These are phyloP conservation scores for Kockovaella imperatae DNA, from an alignment of 768 basidiomycete species.

Conservation along the genomic window DNA sequence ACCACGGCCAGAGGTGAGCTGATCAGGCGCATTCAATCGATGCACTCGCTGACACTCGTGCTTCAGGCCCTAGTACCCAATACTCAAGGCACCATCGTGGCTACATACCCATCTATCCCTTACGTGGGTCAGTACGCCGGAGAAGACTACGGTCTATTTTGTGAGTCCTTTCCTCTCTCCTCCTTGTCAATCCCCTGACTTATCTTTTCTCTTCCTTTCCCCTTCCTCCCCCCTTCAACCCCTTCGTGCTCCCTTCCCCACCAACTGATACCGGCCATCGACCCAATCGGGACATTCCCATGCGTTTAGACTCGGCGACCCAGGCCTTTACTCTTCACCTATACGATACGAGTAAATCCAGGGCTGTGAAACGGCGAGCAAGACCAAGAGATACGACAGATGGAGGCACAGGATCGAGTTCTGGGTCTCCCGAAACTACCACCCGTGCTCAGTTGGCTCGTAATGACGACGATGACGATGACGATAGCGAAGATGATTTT, in stretches of 20 bases:
- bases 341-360: conserved; percentile 49
- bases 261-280: conserved; percentile 23
- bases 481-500: conserved; percentile 51
- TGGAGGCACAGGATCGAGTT: conserved; percentile 22
- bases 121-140: conserved; percentile 43
- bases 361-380: no score
- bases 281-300: conserved; percentile 18
- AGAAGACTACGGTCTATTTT: conserved; percentile 36
- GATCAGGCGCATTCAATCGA: neutral
- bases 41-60: neutral
- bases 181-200: conserved; percentile 6
- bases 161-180: conserved; percentile 18
- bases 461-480: conserved; percentile 38
- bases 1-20: neutral
- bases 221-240: conserved; percentile 4
- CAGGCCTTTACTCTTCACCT: conserved; percentile 82
- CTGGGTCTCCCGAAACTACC: conserved; percentile 7
- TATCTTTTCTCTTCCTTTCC: conserved; percentile 10
- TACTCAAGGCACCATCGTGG: conserved; percentile 40
- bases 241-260: neutral
- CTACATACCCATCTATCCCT: conserved; percentile 35
- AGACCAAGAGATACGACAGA: conserved; percentile 53
- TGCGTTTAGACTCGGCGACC: conserved; percentile 63
- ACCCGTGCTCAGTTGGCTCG: conserved; percentile 4
- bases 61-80: conserved; percentile 15